Evolutionary conservation across 129 eudicot genomes (phyloP).

Genomic region (Dittrichia graveolens): DNA sequence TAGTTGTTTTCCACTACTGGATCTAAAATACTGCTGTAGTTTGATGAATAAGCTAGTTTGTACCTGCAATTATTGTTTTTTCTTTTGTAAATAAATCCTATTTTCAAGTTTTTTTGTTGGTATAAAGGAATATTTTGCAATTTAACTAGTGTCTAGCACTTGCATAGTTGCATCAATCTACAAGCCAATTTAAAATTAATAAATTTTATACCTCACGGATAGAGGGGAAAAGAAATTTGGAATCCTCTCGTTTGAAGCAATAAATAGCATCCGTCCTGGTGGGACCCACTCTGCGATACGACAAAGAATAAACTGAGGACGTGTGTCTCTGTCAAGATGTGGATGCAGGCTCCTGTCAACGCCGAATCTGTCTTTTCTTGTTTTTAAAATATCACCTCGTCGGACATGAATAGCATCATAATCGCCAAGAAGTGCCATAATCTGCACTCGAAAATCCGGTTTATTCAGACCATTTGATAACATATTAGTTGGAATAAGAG

Average conservation of each 20-base stretch:
- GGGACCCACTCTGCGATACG: conserved; percentile 89
- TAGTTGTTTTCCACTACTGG: conserved; percentile 80
- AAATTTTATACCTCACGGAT: conserved; percentile 49
- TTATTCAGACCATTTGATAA: conserved; percentile 15
- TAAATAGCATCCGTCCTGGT: conserved; percentile 68
- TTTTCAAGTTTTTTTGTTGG: too few species aligned
- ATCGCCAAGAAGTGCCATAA: conserved; percentile 79
- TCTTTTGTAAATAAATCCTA: too few species aligned
- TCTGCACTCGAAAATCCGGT: conserved; percentile 40
- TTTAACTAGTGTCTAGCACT: too few species aligned
- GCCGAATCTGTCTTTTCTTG: conserved; percentile 89
- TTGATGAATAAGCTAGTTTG: conserved; percentile 88
- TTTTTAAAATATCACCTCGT: conserved; percentile 85
- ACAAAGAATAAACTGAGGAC: conserved; percentile 78
- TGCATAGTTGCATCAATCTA: too few species aligned
- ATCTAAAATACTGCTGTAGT: conserved; percentile 71
- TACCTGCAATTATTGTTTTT: conserved; percentile 51
- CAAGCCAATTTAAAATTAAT: too few species aligned
- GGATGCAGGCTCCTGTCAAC: conserved; percentile 77
- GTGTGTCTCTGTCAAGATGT: conserved; percentile 91
- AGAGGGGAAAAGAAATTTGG: conserved; percentile 90
- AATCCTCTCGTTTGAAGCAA: conserved; percentile 90
- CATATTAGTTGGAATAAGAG: neutral
- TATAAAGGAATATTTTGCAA: too few species aligned
- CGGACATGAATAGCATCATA: conserved; percentile 97